These are phyloP conservation scores for Aureobasidium mangrovei DNA, from an alignment of 2,329 filamentous ascomycete species.

Conservation along the genomic window DNA sequence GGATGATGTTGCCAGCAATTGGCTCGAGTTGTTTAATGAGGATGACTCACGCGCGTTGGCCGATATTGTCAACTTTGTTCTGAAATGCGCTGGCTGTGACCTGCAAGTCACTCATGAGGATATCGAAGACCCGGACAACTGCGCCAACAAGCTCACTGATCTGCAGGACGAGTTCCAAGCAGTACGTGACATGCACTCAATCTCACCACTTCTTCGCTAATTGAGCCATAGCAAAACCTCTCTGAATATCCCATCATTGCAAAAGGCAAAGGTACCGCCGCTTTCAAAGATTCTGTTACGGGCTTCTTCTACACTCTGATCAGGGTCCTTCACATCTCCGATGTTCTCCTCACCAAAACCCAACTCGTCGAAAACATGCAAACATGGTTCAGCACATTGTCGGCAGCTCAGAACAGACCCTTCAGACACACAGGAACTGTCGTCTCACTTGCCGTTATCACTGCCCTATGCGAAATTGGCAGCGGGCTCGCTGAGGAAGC, in stretches of 20 bases:
- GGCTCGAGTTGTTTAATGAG: constrained; percentile 48
- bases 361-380: constrained; percentile 81
- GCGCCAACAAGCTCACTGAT: constrained; percentile 66
- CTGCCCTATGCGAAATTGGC: constrained; percentile 65
- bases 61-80: constrained; percentile 53
- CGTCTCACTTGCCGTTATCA: constrained; percentile 70
- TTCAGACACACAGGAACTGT: constrained; percentile 93
- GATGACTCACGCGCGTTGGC: constrained; percentile 47
- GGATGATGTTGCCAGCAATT: constrained; percentile 49
- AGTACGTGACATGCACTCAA: constrained; percentile 38
- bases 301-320: constrained; percentile 74
- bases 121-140: constrained; percentile 82
- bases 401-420: constrained; percentile 74
- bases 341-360: constrained; percentile 65
- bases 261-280: constrained; percentile 63
- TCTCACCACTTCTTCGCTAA: constrained; percentile 7
- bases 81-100: constrained; percentile 68
- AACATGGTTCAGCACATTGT: constrained; percentile 85
- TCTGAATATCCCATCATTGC: constrained; percentile 89
- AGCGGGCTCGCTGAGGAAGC: constrained; percentile 61
- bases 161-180: constrained; percentile 83
- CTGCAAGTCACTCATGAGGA: constrained; percentile 71
- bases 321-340: constrained; percentile 70
- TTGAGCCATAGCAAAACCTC: constrained; percentile 52
- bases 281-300: constrained; percentile 69